Conservation (phyloP, 2,329 filamentous ascomycete genomes). For the Seiridium cupressi region DNA sequence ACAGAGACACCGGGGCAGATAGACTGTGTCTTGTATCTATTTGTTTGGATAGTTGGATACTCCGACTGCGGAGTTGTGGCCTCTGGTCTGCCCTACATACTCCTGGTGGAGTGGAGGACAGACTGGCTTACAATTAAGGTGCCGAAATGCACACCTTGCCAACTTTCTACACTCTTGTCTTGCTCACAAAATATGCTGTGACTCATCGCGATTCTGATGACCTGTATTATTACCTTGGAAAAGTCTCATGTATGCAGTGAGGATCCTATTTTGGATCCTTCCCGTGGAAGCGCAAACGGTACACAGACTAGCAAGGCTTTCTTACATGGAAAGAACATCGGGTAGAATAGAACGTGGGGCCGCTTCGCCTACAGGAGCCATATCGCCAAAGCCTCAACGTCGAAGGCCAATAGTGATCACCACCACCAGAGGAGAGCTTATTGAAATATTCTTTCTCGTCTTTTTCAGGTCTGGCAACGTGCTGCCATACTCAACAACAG, state of each 20-base stretch:
- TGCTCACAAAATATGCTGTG: background rate
- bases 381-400: too few species aligned
- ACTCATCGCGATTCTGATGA: background rate
- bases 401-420: too few species aligned
- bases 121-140: slow-evolving; percentile 9
- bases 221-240: background rate
- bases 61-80: slow-evolving; percentile 5
- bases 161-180: slow-evolving; percentile 2
- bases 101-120: background rate
- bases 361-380: too few species aligned
- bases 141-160: slow-evolving; percentile 9
- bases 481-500: too few species aligned
- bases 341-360: too few species aligned
- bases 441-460: too few species aligned
- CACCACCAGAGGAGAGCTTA: too few species aligned
- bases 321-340: too few species aligned
- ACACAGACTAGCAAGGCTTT: too few species aligned
- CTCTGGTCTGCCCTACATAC: background rate
- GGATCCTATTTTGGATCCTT: too few species aligned
- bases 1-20: background rate
- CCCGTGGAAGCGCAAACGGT: too few species aligned
- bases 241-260: background rate
- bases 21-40: slow-evolving; percentile 5
- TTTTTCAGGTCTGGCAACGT: too few species aligned
- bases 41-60: slow-evolving; percentile 10